Evolutionary conservation across 768 basidiomycete species (phyloP), one percentile per base, ranked within the genome.

Genomic region (Leccinellum rugosiceps): DNA sequence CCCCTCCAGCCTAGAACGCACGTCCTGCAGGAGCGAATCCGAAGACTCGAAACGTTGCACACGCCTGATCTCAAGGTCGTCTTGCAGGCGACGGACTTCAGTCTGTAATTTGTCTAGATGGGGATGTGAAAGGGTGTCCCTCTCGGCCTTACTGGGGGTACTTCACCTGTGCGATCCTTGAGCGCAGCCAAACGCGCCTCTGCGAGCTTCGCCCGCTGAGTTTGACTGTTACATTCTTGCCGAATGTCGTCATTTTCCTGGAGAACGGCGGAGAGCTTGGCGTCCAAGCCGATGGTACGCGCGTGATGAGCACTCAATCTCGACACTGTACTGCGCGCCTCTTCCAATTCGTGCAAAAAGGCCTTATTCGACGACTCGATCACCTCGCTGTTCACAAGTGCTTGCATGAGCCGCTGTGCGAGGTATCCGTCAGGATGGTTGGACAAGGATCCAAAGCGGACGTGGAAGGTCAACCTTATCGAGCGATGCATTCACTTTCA

Each of bases 221-320:
- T 73, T 61, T 92, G 89, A 52, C 79, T 78, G 55, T 91, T 87
- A 25, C 87, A 77, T 68, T 95, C 93, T 71, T 94, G 91, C 58
- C 83, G 86, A 72, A 90, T 80, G 68, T 95, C 93, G 41, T 94
- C 91, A 63, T 83, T 82, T 70, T 93, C 89, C 66, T 86, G 86
- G 52, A 85, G 75, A n/a, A 83, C 82, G 13, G 77, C 72, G 13
- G 81, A 79, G 30, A 94, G 70, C 11, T 83, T 83, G 9, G 81
- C 77, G 63, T 94, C 87, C 78, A 85, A 83, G 14, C 88, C 88
- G 15, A 85, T 77, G 15, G 87, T 82, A 50, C 86, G 84, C 31
- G 85, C 88, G 53, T 87, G 81, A 63, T 88, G 85, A 14, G 83
- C 80, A 15, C 82, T 85, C 48, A 94, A 72, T 31, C 87, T 83